Evolutionary conservation across 2,329 filamentous ascomycete species (phyloP), one percentile per base, ranked within the genome.

Genomic region (Verticillium tricorpus): DNA sequence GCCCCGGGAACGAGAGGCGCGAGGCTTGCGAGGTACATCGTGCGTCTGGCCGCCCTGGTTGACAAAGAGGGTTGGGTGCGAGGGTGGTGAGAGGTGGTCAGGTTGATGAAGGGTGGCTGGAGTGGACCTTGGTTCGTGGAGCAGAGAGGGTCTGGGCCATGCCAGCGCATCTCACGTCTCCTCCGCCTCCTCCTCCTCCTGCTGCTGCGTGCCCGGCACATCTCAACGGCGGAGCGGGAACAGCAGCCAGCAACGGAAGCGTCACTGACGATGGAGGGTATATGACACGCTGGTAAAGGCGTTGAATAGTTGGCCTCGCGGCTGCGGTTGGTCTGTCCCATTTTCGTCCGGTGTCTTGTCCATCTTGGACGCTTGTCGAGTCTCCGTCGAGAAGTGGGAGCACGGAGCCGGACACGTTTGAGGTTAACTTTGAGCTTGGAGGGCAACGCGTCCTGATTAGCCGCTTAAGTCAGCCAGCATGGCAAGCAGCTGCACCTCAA

Each of bases 391-490:
- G 63, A 59, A 63, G 64, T 60, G 57, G 62, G 32, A 4, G 58
- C 17, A 37, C 25, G 37, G 58, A 60, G 62, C 60, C 62, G 61
- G 55, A 56, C 60, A 65, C 69, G 76, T 78, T 78, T 78, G 77
- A 79, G 71, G 73, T 78, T 75, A 69, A 74, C 73, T 72, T 74
- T 72, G 67, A 66, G 68, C 70, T 72, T 72, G 71, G 67, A 56
- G 61, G 52, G 52, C 54, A 58, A 56, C 64, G 64, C 62, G 60
- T 60, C 59, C 56, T 71, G 68, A 72, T 73, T 74, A 65, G 70
- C 62, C 62, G 67, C 62, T 68, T 67, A 67, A 69, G 69, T 65
- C 67, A 52, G 45, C 45, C 19, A 22, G n/a, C 45, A 9, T 15
- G 5, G 19, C 45, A n/a, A 12, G 5, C 9, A 19, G 19, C n/a